Evolutionary conservation across 371 early-diverging fungal species (phyloP).

Genomic region (Umbelopsis sp.): DNA sequence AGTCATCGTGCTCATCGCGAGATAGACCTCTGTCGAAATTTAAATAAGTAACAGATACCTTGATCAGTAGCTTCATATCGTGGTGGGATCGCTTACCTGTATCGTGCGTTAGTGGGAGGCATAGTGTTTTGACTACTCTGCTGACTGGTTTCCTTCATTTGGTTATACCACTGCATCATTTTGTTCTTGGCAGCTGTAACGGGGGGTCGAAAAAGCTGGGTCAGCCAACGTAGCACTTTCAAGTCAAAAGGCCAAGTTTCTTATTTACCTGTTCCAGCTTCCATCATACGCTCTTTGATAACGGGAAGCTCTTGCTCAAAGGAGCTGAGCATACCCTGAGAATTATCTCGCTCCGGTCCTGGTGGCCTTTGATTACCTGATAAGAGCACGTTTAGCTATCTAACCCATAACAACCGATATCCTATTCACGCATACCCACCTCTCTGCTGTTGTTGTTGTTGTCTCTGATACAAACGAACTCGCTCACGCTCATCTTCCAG

Average conservation of each 20-base stretch:
- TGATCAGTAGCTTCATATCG: not conserved
- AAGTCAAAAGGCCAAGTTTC: no score
- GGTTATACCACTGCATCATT: conserved; percentile 48
- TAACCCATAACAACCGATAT: no score
- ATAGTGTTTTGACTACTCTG: conserved; percentile 28
- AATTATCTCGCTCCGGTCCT: not conserved
- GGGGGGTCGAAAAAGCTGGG: not conserved
- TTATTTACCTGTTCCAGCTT: conserved; percentile 49
- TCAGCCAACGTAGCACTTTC: no score
- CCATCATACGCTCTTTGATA: conserved; percentile 51
- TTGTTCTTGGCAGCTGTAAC: conserved; percentile 53
- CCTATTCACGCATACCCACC: not conserved
- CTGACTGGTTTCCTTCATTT: conserved; percentile 37
- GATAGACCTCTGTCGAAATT: conserved; percentile 37
- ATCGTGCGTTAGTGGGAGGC: conserved; percentile 50
- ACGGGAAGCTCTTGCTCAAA: conserved; percentile 47
- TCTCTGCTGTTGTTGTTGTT: conserved; percentile 24
- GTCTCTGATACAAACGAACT: conserved; percentile 24
- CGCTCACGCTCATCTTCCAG: conserved; percentile 41
- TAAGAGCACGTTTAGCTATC: not conserved
- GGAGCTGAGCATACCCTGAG: not conserved
- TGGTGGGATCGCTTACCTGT: conserved; percentile 29
- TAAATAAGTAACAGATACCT: not conserved
- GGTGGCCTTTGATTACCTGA: not conserved
- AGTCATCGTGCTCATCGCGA: conserved; percentile 49